Evolutionary conservation across 257 asterid genomes (phyloP).

Genomic region (Mitragyna speciosa): DNA sequence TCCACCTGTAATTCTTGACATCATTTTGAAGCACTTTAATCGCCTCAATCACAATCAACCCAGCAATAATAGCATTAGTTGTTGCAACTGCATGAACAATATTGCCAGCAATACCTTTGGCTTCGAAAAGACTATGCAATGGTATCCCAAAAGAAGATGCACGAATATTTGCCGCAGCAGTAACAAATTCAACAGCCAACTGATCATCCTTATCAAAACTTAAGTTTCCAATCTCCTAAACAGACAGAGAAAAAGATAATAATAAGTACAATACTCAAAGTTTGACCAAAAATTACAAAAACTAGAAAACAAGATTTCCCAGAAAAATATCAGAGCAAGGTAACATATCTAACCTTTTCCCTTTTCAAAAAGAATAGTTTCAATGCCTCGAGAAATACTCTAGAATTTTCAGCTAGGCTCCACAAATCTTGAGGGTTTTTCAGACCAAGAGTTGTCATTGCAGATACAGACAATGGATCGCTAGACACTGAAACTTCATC

Average conservation of each 20-base stretch:
- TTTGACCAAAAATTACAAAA: slow-evolving; percentile 2
- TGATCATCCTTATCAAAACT: slow-evolving; percentile 97
- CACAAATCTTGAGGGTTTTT: slow-evolving; percentile 92
- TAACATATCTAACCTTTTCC: slow-evolving; percentile 59
- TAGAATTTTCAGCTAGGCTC: slow-evolving; percentile 85
- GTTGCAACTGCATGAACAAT: slow-evolving; percentile 99
- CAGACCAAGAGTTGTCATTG: slow-evolving; percentile 81
- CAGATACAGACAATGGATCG: slow-evolving; percentile 62
- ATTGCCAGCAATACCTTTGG: slow-evolving; percentile 97
- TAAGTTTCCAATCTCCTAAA: slow-evolving; percentile 89
- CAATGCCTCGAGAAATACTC: slow-evolving; percentile 79
- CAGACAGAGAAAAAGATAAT: not conserved
- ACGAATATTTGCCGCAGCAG: slow-evolving; percentile 98
- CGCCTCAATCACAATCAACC: slow-evolving; percentile 96
- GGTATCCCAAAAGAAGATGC: slow-evolving; percentile 98
- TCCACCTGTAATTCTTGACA: slow-evolving; percentile 65
- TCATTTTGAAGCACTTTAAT: slow-evolving; percentile 87
- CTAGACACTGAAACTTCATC: slow-evolving; percentile 37
- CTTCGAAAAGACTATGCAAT: slow-evolving; percentile 91
- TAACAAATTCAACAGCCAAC: slow-evolving; percentile 93
- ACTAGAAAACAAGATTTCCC: not conserved
- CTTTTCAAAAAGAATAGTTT: slow-evolving; percentile 63
- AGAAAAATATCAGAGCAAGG: slow-evolving; percentile 14
- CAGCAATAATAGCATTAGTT: slow-evolving; percentile 94
- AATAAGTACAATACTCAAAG: slow-evolving; percentile 6